phyloP scores from a whole-genome alignment of 805 yeast genomes.

The Torulaspora maleeae region DNA sequence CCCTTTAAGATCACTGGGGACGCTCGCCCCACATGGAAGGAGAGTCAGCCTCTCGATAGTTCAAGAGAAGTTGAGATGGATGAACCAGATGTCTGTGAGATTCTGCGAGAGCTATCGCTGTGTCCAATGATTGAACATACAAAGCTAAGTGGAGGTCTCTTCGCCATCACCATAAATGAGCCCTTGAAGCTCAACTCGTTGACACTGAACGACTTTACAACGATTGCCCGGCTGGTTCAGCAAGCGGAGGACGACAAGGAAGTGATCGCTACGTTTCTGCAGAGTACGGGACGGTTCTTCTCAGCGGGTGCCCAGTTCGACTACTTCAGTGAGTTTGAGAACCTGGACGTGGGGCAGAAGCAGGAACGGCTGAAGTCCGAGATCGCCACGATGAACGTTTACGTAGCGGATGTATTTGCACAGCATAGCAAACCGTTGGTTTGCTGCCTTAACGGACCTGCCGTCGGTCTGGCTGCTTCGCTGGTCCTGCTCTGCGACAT shows the following conservation, averaged over 20 bases:
- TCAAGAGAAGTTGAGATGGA: too few species aligned
- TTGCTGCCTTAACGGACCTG: slow-evolving; percentile 82
- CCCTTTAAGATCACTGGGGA: slow-evolving; percentile 8
- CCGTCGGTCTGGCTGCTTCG: slow-evolving; percentile 70
- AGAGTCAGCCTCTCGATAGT: too few species aligned
- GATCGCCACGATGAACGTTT: slow-evolving; percentile 62
- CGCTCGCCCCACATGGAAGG: slow-evolving; percentile 2
- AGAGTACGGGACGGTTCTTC: slow-evolving; percentile 68
- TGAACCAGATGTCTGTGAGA: too few species aligned
- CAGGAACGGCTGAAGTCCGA: slow-evolving; percentile 42
- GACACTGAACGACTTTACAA: slow-evolving; percentile 56
- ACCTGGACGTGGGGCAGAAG: slow-evolving; percentile 12
- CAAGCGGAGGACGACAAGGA: slow-evolving; percentile 57
- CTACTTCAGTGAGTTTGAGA: slow-evolving; percentile 9
- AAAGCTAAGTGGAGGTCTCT: slow-evolving; percentile 26
- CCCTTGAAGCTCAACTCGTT: slow-evolving; percentile 65
- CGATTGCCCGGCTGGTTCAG: slow-evolving; percentile 53
- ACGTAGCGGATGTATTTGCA: slow-evolving; percentile 59
- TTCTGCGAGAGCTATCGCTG: too few species aligned
- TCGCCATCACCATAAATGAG: slow-evolving; percentile 61
- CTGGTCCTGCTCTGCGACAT: slow-evolving; percentile 69
- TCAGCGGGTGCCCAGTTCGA: slow-evolving; percentile 71
- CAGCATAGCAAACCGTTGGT: slow-evolving; percentile 67
- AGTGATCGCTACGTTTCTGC: slow-evolving; percentile 62
- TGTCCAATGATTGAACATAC: not conserved